Conservation (phyloP, 1,139 yeast genomes). For the Geotrichum phurueaensis region DNA sequence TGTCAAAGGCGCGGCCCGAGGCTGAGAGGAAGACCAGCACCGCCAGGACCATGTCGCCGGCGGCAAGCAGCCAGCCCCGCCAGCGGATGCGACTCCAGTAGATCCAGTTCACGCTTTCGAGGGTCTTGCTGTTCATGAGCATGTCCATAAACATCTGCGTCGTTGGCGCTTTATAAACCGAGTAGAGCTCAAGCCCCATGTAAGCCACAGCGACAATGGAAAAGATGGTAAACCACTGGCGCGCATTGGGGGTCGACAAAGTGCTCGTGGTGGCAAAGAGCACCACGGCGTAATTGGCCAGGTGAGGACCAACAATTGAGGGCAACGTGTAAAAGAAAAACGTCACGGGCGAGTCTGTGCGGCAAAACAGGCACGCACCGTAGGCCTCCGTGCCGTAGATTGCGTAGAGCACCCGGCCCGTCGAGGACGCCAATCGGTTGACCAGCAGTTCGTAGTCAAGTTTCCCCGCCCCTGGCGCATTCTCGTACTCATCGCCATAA, state of each 20-base stretch:
- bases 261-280: conserved; percentile 20
- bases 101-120: conserved; percentile 21
- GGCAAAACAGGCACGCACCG: conserved; percentile 28
- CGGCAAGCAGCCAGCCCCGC: conserved; percentile 20
- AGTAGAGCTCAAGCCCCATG: conserved; percentile 16
- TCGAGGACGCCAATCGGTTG: conserved; percentile 20
- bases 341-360: conserved; percentile 19
- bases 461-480: conserved; percentile 5
- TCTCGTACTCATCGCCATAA: conserved; percentile 11
- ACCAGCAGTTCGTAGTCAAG: conserved; percentile 20
- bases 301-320: conserved; percentile 23
- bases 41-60: conserved; percentile 20
- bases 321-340: conserved; percentile 24
- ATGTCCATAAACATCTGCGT: background rate
- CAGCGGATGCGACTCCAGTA: conserved; percentile 20
- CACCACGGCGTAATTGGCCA: conserved; percentile 21
- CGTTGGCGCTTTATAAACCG: conserved; percentile 15
- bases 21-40: conserved; percentile 20
- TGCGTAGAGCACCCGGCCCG: conserved; percentile 25
- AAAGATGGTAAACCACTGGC: conserved; percentile 21
- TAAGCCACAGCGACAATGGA: conserved; percentile 10
- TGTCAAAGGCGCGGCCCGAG: conserved; percentile 24
- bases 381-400: conserved; percentile 26
- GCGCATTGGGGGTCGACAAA: conserved; percentile 12
- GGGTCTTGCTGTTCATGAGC: conserved; percentile 14